Percentiles rank a stretch among this genome's conserved stretches.
Evolutionary conservation across 352 stramenopile genomes (phyloP).

Genomic region (Phytophthora macrochlamydospora): DNA sequence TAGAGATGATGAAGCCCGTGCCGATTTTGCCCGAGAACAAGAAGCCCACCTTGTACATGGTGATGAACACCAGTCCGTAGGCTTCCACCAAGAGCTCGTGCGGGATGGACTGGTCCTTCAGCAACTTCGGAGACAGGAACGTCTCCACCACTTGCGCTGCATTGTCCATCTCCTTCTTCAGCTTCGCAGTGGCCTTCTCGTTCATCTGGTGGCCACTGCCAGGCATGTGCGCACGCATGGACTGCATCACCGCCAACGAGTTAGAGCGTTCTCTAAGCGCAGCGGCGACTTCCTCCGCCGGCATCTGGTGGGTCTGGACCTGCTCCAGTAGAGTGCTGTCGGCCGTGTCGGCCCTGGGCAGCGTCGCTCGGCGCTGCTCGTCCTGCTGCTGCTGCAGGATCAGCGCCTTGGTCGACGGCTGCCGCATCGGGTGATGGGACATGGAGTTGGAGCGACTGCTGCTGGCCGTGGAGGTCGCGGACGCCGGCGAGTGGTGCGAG

Average conservation of each 20-base stretch:
- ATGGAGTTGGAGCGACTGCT: conserved; percentile 8
- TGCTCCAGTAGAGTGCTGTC: conserved; percentile 40
- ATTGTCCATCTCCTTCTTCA: conserved; percentile 70
- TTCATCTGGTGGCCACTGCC: conserved; percentile 57
- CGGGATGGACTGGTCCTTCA: conserved; percentile 86
- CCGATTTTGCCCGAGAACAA: conserved; percentile 81
- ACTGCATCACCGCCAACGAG: conserved; percentile 50
- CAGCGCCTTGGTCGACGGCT: conserved; percentile 56
- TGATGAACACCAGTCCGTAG: conserved; percentile 79
- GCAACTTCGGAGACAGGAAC: conserved; percentile 71
- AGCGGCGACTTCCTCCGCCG: conserved; percentile 27
- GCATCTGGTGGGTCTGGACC: conserved; percentile 14
- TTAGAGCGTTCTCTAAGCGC: conserved; percentile 65
- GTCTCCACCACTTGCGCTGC: conserved; percentile 71
- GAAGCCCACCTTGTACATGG: conserved; percentile 84
- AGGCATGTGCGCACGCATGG: conserved; percentile 28
- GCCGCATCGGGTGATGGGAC: conserved; percentile 25
- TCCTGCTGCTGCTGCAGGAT: conserved; percentile 44
- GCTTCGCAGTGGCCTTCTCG: conserved; percentile 54
- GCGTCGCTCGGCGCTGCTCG: conserved; percentile 21
- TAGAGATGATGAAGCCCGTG: conserved; percentile 79
- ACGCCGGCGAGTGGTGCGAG: conserved; percentile 1
- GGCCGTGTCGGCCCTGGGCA: conserved; percentile 48
- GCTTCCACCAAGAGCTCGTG: conserved; percentile 75
- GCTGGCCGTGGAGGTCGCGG: conserved; percentile 18